These are phyloP conservation scores for Leersia perrieri DNA, from an alignment of 176 grass and related monocot genomes.

Conservation along the genomic window DNA sequence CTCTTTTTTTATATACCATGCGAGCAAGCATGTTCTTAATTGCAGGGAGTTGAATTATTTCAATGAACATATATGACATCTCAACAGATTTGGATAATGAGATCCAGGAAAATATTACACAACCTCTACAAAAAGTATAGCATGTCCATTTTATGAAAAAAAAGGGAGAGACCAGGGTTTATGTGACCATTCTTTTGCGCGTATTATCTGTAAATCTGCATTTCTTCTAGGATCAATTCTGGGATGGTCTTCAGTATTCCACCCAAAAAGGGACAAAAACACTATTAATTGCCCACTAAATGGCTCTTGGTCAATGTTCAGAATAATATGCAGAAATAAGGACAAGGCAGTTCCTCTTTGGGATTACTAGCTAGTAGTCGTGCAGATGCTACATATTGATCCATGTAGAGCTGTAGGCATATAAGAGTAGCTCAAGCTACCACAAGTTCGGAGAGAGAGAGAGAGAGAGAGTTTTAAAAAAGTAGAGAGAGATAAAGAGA, in stretches of 20 bases:
- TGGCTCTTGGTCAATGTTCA: background rate
- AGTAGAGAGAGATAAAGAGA: conserved; percentile 3
- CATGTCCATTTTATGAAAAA: background rate
- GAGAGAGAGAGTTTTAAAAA: background rate
- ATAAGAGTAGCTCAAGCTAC: background rate
- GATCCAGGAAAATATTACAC: background rate
- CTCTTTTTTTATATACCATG: background rate
- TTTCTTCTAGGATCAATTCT: background rate
- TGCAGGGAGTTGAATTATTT: background rate
- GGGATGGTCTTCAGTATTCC: background rate
- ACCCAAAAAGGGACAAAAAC: background rate
- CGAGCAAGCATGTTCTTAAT: background rate
- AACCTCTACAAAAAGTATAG: background rate
- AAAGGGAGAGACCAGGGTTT: background rate
- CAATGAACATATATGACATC: background rate
- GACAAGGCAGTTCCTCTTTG: background rate
- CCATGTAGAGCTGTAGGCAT: too few species aligned
- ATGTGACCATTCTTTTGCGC: background rate
- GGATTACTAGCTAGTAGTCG: background rate
- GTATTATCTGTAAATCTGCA: background rate
- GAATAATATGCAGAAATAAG: background rate
- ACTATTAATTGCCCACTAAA: background rate
- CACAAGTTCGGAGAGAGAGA: background rate
- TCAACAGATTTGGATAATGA: background rate
- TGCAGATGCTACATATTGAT: background rate